phyloP scores from a whole-genome alignment of 345 rosid genomes.

The Populus euphratica region DNA sequence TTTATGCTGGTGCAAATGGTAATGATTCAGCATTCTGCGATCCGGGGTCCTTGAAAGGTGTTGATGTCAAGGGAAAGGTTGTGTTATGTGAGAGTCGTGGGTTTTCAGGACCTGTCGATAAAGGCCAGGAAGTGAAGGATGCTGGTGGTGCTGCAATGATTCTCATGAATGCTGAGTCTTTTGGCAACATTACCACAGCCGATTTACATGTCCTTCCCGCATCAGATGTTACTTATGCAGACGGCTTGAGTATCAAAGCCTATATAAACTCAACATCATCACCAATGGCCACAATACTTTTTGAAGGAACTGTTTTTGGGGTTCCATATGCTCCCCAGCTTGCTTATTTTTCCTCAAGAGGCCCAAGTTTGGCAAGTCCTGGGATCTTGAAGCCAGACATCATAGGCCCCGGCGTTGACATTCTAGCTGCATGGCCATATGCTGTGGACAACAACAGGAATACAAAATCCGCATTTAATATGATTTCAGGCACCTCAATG shows the following conservation, averaged over 20 bases:
- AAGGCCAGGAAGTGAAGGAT: too few species aligned
- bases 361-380: neutral
- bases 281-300: neutral
- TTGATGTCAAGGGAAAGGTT: too few species aligned
- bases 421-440: conserved; percentile 11
- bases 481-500: conserved; percentile 61
- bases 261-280: neutral
- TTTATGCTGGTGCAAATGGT: too few species aligned
- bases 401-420: neutral
- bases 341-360: neutral
- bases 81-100: too few species aligned
- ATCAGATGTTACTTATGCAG: neutral
- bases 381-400: neutral
- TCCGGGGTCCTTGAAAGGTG: too few species aligned
- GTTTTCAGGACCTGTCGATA: too few species aligned
- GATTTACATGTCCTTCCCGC: neutral
- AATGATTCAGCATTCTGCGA: too few species aligned
- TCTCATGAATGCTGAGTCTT: neutral
- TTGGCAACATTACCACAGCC: neutral
- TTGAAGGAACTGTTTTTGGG: too few species aligned
- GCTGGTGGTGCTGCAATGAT: too few species aligned
- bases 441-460: neutral
- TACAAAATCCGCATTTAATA: neutral
- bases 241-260: neutral
- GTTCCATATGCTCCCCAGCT: neutral